Conservation (phyloP, 2,329 filamentous ascomycete genomes). For the Cercospora berteroae region DNA sequence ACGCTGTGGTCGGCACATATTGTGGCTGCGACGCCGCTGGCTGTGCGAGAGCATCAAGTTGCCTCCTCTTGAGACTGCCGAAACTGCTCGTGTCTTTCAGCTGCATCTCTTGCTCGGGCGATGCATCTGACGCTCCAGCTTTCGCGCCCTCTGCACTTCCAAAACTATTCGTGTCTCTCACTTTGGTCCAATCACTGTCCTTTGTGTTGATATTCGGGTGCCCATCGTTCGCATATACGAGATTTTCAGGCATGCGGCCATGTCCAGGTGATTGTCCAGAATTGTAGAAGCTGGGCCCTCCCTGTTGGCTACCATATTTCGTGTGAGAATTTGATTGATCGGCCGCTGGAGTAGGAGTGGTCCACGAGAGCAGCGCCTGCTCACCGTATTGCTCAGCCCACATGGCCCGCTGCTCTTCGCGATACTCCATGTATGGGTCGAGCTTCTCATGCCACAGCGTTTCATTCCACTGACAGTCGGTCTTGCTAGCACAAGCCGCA, state of each 20-base stretch:
- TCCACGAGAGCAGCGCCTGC: conserved; percentile 15
- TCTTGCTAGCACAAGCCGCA: conserved; percentile 45
- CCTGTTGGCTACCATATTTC: neutral
- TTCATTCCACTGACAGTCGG: conserved; percentile 45
- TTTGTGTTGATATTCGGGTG: conserved; percentile 1
- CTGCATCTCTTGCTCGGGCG: neutral
- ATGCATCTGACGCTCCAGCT: neutral
- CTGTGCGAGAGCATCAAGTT: neutral
- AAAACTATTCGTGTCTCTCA: conserved; percentile 7
- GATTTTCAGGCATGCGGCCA: neutral
- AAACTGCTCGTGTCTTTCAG: conserved; percentile 6
- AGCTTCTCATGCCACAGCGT: conserved; percentile 46
- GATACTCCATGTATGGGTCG: conserved; percentile 32
- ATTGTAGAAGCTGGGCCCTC: conserved; percentile 2
- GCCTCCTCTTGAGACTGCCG: neutral
- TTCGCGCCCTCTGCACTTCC: conserved; percentile 2
- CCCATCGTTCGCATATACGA: conserved; percentile 4
- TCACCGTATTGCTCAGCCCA: conserved; percentile 23
- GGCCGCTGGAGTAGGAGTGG: neutral
- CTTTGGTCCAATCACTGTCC: neutral
- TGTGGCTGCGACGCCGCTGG: conserved; percentile 4
- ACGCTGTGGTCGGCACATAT: conserved; percentile 1
- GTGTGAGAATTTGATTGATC: neutral
- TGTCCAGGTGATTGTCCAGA: neutral
- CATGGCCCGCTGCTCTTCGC: conserved; percentile 24